Base-by-base conservation (phyloP, 306 rosid genomes). In the Luffa acutangula region DNA sequence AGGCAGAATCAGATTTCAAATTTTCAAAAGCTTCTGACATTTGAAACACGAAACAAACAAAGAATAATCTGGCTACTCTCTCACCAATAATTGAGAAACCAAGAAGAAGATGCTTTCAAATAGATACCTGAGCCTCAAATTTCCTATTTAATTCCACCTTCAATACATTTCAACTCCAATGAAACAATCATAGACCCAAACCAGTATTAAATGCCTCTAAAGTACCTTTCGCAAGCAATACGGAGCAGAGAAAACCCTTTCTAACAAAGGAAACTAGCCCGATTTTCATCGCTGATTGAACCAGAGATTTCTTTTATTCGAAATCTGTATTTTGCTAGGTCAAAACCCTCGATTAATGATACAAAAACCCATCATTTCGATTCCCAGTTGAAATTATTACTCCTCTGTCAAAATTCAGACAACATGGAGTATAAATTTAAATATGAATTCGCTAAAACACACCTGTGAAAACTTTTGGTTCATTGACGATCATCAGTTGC, bases 401-500 rank as follows among this genome's bases (percentile, higher is more conserved):
- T 73, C 43, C 57, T 74, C 46, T 7, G 63, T 4, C 1, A 33
- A 52, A 51, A 49, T 74, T 52, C 3, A 74, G 49, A 34, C 41
- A 1, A 37, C 2, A 51, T 34, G 6, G 5, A 74, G 8, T 48
- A 71, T 18, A 60, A 34, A 33, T 73, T 31, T 6, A 13, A 73
- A 73, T 31, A 72, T 48, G 57, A 70, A 72, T 31, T 36, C 62
- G 46, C 46, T 51, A 17, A 17, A 73, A 73, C 21, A 74, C 33
- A 74, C 78, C 78, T 74, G 60, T 74, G 48, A 74, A 15, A 73
- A 49, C 21, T 6, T 48, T 31, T 73, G 54, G 45, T 74, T 74
- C 78, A 34, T 3, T 51, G 63, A 31, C 78, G 78, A 17, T 51
- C n/a, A 52, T 52, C 56, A 49, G 63, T 49, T 74, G 63, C 45